Evolutionary conservation across 768 basidiomycete genomes (phyloP), one percentile per base, ranked within the genome.

Genomic region (Pseudohyphozyma bogoriensis): DNA sequence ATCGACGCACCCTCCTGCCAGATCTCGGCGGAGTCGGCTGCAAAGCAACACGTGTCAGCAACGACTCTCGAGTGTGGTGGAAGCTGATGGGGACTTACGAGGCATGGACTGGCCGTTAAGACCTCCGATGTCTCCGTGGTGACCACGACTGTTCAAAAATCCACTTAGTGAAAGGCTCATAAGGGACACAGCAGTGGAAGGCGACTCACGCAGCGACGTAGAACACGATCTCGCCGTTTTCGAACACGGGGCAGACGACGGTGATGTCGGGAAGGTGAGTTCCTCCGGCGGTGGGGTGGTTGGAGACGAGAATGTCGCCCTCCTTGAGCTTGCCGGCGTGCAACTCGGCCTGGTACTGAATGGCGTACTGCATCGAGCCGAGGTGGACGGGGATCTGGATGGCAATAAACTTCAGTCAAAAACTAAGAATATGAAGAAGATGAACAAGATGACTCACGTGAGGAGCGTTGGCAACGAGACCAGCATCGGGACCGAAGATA

Each of bases 261-360:
- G 92, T 96, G 58, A 93, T 89, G 73, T 95, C 92, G 0, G 86
- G 86, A 36, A 88, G 28, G 33, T 57, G 51, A 65, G 60, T 58
- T 20, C 89, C 63, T 1, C 89, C 89, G 8, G 89, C 86, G 57
- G 83, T 80, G 2, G 89, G 89, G 13, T 86, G 87, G 75, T 92
- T 96, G 55, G 89, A 86, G 83, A 95, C 85, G 55, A 95, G 75
- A 11, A 93, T 89, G 73, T 96, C 92, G 13, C 92, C 92, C 68
- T 87, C 85, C 18, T 55, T 54, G 58, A 65, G 44, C 47, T 49
- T 22, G 22, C 47, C 47, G 24, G 24, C 28, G 47, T 24, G 47
- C n/a, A 24, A 28, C 26, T 49, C 47, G 15, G 47, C 47, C 58
- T 74, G 73, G 56, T 64, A 72, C 24, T 66, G 64, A 55, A 74